Base-by-base conservation (phyloP, 805 yeast species). In the Grigorovia yakushimaensis region DNA sequence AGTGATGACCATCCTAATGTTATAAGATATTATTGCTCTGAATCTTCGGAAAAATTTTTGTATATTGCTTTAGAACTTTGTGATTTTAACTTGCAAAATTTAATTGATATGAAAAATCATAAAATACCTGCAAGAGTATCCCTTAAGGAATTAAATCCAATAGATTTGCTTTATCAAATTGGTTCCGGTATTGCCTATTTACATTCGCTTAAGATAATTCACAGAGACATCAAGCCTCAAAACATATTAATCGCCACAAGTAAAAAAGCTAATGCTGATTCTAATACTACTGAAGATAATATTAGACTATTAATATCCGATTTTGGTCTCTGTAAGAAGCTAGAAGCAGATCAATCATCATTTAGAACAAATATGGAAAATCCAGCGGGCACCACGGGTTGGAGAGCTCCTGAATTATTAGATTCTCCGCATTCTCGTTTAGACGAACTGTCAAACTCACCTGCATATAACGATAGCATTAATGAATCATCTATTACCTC, bases 1-100 rank as follows among this genome's bases (percentile, higher is more conserved):
- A 86, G 95, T 67, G 98, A 93, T 57, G 96, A 88, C 62, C 98
- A 91, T 65, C 93, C 96, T 2, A 93, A 93, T 60, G 98, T 93
- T 20, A 79, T 93, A 5, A 70, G 98, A 47, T 93, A 93, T 62
- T 93, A 79, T 61, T 91, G 96, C 66, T 88, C 94, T n/a, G 94
- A 91, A 60, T 81, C 85, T 30, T 82, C 85, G 40, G 95, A 88
- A 50, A 79, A 83, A 59, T 93, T 93, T 60, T 67, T 91, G 46
- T 91, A 88, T 65, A 91, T 93, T 68, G 98, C 98, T 0, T 67
- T 93, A 48, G 98, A 93, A 60, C 72, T 91, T 20, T 93, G 98
- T 67, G 77, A 82, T 17, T 88, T 95, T 7, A 83, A 96, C 1
- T 68, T 93, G 48, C 96, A 88, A 58, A 96, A 88, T 54, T 74